phyloP scores from a whole-genome alignment of 2,329 filamentous ascomycete genomes.

The Epichloe sp. region DNA sequence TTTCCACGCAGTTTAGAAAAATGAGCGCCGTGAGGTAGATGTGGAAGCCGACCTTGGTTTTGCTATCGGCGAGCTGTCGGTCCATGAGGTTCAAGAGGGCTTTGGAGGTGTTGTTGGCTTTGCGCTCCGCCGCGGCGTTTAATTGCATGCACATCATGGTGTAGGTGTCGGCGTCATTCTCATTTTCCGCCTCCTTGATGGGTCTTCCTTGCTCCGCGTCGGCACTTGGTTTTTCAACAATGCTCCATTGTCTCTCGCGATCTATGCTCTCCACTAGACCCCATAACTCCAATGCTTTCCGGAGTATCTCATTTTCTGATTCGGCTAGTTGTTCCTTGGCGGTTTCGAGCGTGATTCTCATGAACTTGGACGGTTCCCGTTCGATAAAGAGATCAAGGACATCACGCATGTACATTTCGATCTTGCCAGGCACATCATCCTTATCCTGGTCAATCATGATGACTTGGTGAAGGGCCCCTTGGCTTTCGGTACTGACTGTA shows the following conservation, averaged over 20 bases:
- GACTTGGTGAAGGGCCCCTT: conserved; percentile 19
- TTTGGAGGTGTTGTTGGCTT: conserved; percentile 46
- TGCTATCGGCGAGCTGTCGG: conserved; percentile 46
- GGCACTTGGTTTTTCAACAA: conserved; percentile 33
- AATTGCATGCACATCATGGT: conserved; percentile 51
- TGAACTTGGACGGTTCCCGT: conserved; percentile 46
- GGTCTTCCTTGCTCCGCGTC: conserved; percentile 27
- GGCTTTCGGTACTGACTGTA: conserved; percentile 18
- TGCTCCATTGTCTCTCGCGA: conserved; percentile 48
- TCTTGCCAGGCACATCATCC: conserved; percentile 45
- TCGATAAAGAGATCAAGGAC: conserved; percentile 44
- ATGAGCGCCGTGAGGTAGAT: conserved; percentile 50
- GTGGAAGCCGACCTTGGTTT: conserved; percentile 44
- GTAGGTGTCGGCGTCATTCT: conserved; percentile 42
- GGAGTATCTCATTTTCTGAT: conserved; percentile 40
- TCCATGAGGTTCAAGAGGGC: conserved; percentile 47
- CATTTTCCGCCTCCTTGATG: conserved; percentile 35
- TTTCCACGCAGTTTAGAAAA: conserved; percentile 53
- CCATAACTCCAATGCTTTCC: conserved; percentile 50
- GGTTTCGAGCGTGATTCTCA: conserved; percentile 44
- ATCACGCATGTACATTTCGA: conserved; percentile 48
- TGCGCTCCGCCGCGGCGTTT: conserved; percentile 50
- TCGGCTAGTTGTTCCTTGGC: conserved; percentile 32
- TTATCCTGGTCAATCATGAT: conserved; percentile 49
- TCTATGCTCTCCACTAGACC: conserved; percentile 52